phyloP scores from a whole-genome alignment of 148 eudicot species.

The Salicornia ramosissima region DNA sequence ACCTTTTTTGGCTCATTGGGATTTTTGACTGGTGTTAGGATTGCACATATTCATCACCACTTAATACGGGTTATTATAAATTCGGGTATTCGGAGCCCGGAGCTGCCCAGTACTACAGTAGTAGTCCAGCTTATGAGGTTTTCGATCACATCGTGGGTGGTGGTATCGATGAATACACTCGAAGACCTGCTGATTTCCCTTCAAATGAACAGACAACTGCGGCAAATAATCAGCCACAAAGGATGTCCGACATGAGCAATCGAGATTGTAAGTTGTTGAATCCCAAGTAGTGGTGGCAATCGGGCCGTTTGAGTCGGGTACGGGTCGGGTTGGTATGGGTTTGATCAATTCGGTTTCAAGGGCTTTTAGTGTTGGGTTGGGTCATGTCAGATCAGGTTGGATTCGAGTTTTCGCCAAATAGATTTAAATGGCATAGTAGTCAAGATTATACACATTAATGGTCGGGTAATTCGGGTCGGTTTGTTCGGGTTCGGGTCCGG shows the following conservation, averaged over 20 bases:
- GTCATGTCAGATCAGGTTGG: too few relatives aligned
- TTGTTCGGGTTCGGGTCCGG: too few relatives aligned
- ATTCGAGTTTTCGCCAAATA: too few relatives aligned
- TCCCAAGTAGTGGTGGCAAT: too few relatives aligned
- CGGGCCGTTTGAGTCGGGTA: too few relatives aligned
- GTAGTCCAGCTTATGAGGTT: slow-evolving; percentile 43
- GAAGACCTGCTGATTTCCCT: slow-evolving; percentile 44
- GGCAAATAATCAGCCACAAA: slow-evolving; percentile 43
- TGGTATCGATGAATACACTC: slow-evolving; percentile 39
- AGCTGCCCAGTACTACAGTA: slow-evolving; percentile 56
- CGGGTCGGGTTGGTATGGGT: too few relatives aligned
- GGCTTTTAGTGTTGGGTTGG: too few relatives aligned
- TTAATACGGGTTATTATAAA: slow-evolving; percentile 59
- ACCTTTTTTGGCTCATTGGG: not conserved
- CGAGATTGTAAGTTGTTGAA: slow-evolving; percentile 60
- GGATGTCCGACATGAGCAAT: slow-evolving; percentile 35
- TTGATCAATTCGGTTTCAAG: too few relatives aligned
- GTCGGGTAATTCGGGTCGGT: too few relatives aligned
- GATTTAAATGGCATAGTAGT: too few relatives aligned
- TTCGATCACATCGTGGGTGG: slow-evolving; percentile 34
- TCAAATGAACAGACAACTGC: slow-evolving; percentile 41
- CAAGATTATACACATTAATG: too few relatives aligned
- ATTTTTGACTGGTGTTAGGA: slow-evolving; percentile 47
- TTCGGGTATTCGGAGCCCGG: slow-evolving; percentile 77
- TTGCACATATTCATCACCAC: slow-evolving; percentile 57